Evolutionary conservation across 2,329 filamentous ascomycete species (phyloP).

Genomic region (Hyphodiscus sp.): DNA sequence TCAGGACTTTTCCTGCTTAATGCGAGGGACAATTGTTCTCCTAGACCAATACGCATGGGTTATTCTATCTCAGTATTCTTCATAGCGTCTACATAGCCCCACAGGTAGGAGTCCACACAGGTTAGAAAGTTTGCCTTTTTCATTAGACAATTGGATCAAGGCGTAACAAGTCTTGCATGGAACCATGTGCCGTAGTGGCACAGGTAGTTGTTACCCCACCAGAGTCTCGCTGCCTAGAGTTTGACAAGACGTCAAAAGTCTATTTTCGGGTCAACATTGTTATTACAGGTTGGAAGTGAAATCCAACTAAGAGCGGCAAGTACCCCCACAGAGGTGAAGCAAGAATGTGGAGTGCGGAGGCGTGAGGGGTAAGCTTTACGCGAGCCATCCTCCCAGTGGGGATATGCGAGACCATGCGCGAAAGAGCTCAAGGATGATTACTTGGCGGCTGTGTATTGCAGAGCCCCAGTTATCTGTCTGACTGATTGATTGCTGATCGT

Average conservation of each 20-base stretch:
- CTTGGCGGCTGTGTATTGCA: neutral
- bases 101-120: no score
- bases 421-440: neutral
- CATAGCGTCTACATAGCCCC: no score
- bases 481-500: slow-evolving; percentile 10
- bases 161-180: neutral
- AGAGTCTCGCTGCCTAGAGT: neutral
- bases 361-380: no score
- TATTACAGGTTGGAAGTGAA: slow-evolving; percentile 1
- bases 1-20: neutral
- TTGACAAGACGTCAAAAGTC: neutral
- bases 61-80: no score
- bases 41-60: no score
- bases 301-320: slow-evolving; percentile 5
- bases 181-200: neutral
- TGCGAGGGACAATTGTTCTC: neutral
- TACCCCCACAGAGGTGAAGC: no score
- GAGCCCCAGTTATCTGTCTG: neutral
- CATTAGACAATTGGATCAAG: neutral
- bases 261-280: neutral
- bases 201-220: neutral
- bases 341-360: no score
- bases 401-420: no score
- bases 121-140: neutral
- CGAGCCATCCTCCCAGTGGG: no score